A percentile compares a stretch with the other conserved stretches of the same genome.
phyloP scores from a whole-genome alignment of 169 alveolate species.

The Cryptosporidium sp. region DNA sequence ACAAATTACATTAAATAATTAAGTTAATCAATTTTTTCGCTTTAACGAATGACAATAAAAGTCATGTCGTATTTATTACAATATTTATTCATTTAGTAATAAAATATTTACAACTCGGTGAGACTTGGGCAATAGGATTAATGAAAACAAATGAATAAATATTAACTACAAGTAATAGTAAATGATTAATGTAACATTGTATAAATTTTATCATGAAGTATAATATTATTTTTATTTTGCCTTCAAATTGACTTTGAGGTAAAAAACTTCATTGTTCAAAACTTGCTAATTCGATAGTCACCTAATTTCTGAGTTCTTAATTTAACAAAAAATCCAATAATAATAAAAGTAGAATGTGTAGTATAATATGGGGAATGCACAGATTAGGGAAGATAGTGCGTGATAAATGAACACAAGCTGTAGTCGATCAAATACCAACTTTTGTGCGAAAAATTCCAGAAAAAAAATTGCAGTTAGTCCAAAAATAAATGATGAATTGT shows the following conservation, averaged over 20 bases:
- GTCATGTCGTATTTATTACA: not conserved
- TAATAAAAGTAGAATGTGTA: constrained; percentile 33
- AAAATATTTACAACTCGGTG: too few relatives aligned
- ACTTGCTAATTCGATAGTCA: not conserved
- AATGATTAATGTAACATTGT: too few relatives aligned
- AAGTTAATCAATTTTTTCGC: too few relatives aligned
- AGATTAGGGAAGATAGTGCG: constrained; percentile 29
- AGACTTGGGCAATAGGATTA: not conserved
- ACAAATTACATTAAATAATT: too few relatives aligned
- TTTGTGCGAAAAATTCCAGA: constrained; percentile 39
- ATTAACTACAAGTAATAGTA: too few relatives aligned
- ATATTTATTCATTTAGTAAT: too few relatives aligned
- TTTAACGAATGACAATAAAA: too few relatives aligned
- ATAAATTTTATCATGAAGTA: too few relatives aligned
- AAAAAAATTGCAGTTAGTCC: not conserved
- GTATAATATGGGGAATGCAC: constrained; percentile 22
- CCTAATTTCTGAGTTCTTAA: not conserved
- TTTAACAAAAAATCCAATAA: not conserved
- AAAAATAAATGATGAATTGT: constrained; percentile 5
- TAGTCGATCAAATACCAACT: constrained; percentile 1
- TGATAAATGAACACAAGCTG: constrained; percentile 33
- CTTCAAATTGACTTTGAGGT: too few relatives aligned
- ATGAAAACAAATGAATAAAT: not conserved
- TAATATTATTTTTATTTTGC: too few relatives aligned
- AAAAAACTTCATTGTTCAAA: too few relatives aligned